Evolutionary conservation across 345 rosid genomes (phyloP).

Genomic region (Eucalyptus camaldulensis): DNA sequence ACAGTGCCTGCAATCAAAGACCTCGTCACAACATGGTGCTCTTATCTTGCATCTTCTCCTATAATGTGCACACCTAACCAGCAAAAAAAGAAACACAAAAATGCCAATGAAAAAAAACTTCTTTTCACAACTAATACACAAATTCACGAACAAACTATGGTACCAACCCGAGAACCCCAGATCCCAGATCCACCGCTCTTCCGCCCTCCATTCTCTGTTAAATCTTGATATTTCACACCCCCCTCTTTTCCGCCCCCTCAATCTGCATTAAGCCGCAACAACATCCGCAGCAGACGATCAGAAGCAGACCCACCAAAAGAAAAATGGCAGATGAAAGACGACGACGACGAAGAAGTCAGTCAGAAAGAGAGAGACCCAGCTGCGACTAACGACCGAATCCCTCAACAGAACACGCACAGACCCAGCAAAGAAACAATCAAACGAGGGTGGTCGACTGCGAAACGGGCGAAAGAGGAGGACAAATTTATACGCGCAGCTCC

Average conservation of each 20-base stretch:
- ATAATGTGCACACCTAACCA: constrained; percentile 67
- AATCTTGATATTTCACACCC: background rate
- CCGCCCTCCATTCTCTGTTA: background rate
- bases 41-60: constrained; percentile 72
- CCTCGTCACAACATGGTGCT: constrained; percentile 80
- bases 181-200: constrained; percentile 24
- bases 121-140: background rate
- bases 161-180: constrained; percentile 59
- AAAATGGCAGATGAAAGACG: background rate
- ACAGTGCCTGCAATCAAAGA: constrained; percentile 86
- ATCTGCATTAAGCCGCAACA: background rate
- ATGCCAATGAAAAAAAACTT: background rate
- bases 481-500: background rate
- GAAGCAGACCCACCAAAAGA: background rate
- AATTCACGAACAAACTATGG: background rate
- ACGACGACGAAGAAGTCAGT: background rate
- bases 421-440: background rate
- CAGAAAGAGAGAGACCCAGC: background rate
- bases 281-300: background rate
- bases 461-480: background rate
- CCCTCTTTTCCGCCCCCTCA: background rate
- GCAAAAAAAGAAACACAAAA: background rate
- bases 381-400: background rate
- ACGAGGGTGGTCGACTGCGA: background rate
- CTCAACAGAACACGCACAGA: background rate